phyloP scores from a whole-genome alignment of 2,329 filamentous ascomycete genomes.

The Emmonsiellopsis sp. region DNA sequence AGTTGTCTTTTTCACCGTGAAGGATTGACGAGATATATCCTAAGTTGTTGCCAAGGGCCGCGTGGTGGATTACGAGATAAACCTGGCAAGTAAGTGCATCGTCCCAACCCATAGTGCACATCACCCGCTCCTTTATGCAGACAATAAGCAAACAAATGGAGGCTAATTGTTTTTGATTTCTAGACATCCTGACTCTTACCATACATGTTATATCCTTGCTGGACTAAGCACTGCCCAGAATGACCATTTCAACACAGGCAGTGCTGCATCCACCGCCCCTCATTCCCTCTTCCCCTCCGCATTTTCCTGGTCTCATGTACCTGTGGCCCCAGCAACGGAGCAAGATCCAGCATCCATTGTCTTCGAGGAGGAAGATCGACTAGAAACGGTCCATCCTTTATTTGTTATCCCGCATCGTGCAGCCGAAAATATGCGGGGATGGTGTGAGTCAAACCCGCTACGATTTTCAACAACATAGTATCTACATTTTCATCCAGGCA shows the following conservation, averaged over 20 bases:
- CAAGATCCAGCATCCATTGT: slow-evolving; percentile 38
- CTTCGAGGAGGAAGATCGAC: slow-evolving; percentile 61
- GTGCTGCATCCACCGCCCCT: neutral
- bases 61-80: slow-evolving; percentile 85
- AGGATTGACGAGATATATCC: slow-evolving; percentile 78
- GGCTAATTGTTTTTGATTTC: neutral
- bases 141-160: neutral
- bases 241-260: slow-evolving; percentile 11
- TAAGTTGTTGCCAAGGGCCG: slow-evolving; percentile 74
- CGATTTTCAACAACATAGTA: neutral
- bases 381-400: slow-evolving; percentile 68
- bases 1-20: slow-evolving; percentile 63
- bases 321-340: slow-evolving; percentile 36
- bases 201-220: slow-evolving; percentile 83
- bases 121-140: slow-evolving; percentile 1
- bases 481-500: neutral
- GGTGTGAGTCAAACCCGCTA: slow-evolving; percentile 50
- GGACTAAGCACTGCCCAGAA: slow-evolving; percentile 79
- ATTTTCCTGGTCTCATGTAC: slow-evolving; percentile 31
- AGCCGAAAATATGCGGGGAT: slow-evolving; percentile 54
- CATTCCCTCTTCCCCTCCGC: slow-evolving; percentile 24
- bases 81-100: slow-evolving; percentile 63
- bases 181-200: slow-evolving; percentile 76
- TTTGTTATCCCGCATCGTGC: slow-evolving; percentile 70
- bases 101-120: neutral